A percentile compares a stretch with the other conserved stretches of the same genome.
These are phyloP conservation scores for Diversispora eburnea DNA, from an alignment of 192 early-diverging fungal genomes.

Conservation along the genomic window DNA sequence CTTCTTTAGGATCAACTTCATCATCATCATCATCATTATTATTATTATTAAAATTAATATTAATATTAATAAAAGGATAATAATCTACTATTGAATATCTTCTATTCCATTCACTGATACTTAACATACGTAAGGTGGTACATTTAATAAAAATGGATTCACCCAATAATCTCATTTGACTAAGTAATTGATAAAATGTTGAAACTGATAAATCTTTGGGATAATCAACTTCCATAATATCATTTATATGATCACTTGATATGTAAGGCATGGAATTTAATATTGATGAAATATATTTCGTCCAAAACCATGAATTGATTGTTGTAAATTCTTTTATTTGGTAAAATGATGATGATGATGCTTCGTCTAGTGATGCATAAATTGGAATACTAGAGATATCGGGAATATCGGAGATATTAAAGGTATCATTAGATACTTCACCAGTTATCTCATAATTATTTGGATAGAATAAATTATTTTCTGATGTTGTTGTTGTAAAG, in stretches of 20 bases:
- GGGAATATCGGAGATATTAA: too few species aligned
- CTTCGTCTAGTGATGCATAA: too few species aligned
- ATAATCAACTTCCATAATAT: slow-evolving; percentile 15
- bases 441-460: too few species aligned
- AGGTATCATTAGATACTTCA: too few species aligned
- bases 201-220: slow-evolving; percentile 6
- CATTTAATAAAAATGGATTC: slow-evolving; percentile 1
- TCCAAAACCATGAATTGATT: neutral
- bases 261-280: neutral
- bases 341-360: neutral
- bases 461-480: too few species aligned
- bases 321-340: too few species aligned
- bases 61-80: neutral
- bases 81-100: neutral
- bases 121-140: neutral
- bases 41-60: too few species aligned
- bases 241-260: slow-evolving; percentile 20
- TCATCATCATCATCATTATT: neutral
- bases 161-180: slow-evolving; percentile 9
- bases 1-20: neutral
- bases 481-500: too few species aligned
- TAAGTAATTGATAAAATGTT: slow-evolving; percentile 20
- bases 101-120: slow-evolving; percentile 15
- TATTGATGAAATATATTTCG: neutral
- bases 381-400: too few species aligned